A percentile compares a stretch with the other conserved stretches of the same genome.
Conservation (phyloP, 208 protist genomes). For the Trypanosomatidae sp. region DNA sequence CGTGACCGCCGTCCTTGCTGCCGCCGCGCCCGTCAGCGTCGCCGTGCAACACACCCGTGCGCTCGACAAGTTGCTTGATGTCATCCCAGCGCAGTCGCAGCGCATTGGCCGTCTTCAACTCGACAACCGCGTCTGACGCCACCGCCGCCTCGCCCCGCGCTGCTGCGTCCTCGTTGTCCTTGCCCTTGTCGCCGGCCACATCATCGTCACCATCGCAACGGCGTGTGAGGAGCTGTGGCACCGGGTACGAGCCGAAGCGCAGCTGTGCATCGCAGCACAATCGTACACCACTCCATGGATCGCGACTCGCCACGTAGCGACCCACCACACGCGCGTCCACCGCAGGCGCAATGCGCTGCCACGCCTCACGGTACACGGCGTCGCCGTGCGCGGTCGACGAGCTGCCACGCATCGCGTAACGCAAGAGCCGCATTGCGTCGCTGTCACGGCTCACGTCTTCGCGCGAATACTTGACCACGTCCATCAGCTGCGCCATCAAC, state of each 20-base stretch:
- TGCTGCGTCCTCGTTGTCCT: neutral
- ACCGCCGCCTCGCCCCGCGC: neutral
- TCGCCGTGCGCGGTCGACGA: slow-evolving; percentile 33
- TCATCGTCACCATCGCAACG: neutral
- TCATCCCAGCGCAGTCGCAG: slow-evolving; percentile 56
- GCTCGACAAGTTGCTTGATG: slow-evolving; percentile 27
- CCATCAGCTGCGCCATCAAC: slow-evolving; percentile 78
- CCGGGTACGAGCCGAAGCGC: slow-evolving; percentile 36
- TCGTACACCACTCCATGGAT: slow-evolving; percentile 49
- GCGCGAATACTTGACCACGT: slow-evolving; percentile 73
- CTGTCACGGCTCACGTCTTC: slow-evolving; percentile 25
- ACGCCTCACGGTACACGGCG: slow-evolving; percentile 30
- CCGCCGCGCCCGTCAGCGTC: too few species aligned
- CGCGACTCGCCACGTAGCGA: slow-evolving; percentile 51
- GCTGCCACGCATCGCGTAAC: slow-evolving; percentile 58
- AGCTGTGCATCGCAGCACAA: slow-evolving; percentile 44
- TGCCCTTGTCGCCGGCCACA: slow-evolving; percentile 10
- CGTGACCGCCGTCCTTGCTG: neutral
- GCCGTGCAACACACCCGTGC: slow-evolving; percentile 13
- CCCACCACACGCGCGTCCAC: slow-evolving; percentile 64
- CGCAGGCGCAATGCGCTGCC: slow-evolving; percentile 27
- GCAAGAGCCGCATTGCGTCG: slow-evolving; percentile 58
- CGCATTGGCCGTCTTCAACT: slow-evolving; percentile 26
- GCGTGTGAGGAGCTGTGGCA: slow-evolving; percentile 5
- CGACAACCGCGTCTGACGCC: slow-evolving; percentile 1